phyloP scores from a whole-genome alignment of 371 early-diverging fungal genomes.

The Rhizopus arrhizus region DNA sequence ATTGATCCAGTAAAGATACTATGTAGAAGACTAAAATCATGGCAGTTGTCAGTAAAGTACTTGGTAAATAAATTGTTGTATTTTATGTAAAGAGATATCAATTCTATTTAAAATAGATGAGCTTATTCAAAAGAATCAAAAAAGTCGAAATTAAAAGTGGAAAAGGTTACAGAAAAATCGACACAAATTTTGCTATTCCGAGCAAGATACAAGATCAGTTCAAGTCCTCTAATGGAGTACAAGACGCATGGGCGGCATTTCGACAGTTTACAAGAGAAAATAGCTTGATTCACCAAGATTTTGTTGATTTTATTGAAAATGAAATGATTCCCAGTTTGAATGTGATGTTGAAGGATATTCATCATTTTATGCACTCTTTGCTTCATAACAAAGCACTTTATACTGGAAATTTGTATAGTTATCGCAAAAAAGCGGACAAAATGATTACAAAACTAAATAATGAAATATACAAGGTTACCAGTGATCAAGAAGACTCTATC shows the following conservation, averaged over 20 bases:
- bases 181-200: conserved; percentile 21
- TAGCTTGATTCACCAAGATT: conserved; percentile 29
- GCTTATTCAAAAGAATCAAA: conserved; percentile 26
- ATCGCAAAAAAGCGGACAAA: conserved; percentile 25
- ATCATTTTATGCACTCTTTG: conserved; percentile 14
- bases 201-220: conserved; percentile 24
- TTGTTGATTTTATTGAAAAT: conserved; percentile 30
- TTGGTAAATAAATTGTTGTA: conserved; percentile 10
- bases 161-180: conserved; percentile 27
- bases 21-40: conserved; percentile 13
- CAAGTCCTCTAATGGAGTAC: conserved; percentile 29
- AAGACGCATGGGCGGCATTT: conserved; percentile 32
- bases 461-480: conserved; percentile 14
- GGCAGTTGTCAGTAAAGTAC: conserved; percentile 28
- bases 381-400: conserved; percentile 13
- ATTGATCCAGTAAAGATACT: conserved; percentile 26
- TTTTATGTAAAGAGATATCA: too few relatives aligned
- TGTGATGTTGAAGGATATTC: conserved; percentile 23
- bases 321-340: conserved; percentile 24
- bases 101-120: conserved; percentile 11
- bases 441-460: conserved; percentile 21
- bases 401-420: conserved; percentile 17
- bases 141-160: conserved; percentile 22
- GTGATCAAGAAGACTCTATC: conserved; percentile 9
- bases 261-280: conserved; percentile 29